These are phyloP conservation scores for Hymenochaete sp. DNA, from an alignment of 1,284 basidiomycete genomes.

Conservation along the genomic window DNA sequence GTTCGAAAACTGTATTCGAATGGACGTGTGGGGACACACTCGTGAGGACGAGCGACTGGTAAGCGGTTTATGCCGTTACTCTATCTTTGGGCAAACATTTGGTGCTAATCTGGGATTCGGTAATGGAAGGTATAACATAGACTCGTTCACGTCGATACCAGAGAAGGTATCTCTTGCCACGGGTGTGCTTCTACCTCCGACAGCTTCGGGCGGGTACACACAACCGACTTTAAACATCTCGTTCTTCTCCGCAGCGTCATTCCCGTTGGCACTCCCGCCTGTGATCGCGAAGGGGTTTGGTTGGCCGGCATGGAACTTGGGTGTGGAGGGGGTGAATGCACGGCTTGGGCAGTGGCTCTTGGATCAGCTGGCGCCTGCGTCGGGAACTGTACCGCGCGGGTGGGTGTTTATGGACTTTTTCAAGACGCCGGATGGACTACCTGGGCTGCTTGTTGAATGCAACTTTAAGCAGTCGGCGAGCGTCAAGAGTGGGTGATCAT, in stretches of 20 bases:
- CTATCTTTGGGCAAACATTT: slow-evolving; percentile 1
- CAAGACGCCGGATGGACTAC: slow-evolving; percentile 45
- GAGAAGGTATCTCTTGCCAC: slow-evolving; percentile 63
- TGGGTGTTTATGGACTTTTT: slow-evolving; percentile 72
- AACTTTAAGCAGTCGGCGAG: slow-evolving; percentile 37
- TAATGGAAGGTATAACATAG: slow-evolving; percentile 75
- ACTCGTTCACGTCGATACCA: slow-evolving; percentile 66
- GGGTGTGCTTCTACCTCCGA: slow-evolving; percentile 37
- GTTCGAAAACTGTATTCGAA: slow-evolving; percentile 55
- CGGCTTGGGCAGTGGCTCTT: slow-evolving; percentile 66
- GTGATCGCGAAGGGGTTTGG: slow-evolving; percentile 73
- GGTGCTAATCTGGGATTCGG: no score
- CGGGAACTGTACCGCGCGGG: slow-evolving; percentile 37
- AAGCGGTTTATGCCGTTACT: slow-evolving; percentile 4
- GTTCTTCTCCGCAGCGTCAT: slow-evolving; percentile 73
- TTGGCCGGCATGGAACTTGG: slow-evolving; percentile 63
- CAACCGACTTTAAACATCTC: slow-evolving; percentile 54
- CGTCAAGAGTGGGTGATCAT: background rate
- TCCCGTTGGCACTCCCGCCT: slow-evolving; percentile 70
- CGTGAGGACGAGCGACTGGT: slow-evolving; percentile 80
- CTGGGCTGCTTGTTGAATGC: slow-evolving; percentile 65
- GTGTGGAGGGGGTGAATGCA: slow-evolving; percentile 77
- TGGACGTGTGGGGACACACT: slow-evolving; percentile 64
- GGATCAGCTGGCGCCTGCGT: slow-evolving; percentile 29
- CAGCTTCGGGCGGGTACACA: slow-evolving; percentile 30